Evolutionary conservation across 345 rosid species (phyloP).

Genomic region (Iberis pinnata): DNA sequence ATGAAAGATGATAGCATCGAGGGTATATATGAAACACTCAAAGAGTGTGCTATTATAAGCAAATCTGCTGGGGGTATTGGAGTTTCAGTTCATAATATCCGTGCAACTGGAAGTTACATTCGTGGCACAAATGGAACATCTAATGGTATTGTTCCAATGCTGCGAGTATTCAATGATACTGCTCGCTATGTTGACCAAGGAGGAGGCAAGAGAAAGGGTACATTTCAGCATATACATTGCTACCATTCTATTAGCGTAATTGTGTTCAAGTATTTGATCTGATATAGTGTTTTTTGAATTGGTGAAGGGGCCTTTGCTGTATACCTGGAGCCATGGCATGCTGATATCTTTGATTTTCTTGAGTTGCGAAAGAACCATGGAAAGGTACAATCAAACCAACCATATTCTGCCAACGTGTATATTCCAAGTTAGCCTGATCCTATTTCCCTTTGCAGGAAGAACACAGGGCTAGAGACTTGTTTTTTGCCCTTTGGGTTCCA

Average conservation of each 20-base stretch:
- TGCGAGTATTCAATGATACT: conserved; percentile 24
- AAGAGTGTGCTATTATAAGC: conserved; percentile 91
- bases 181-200: conserved; percentile 31
- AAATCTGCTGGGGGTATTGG: conserved; percentile 97
- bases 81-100: conserved; percentile 62
- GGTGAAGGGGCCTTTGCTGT: conserved; percentile 71
- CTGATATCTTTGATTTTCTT: conserved; percentile 63
- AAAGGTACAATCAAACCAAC: conserved; percentile 36
- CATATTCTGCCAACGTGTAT: too few species aligned
- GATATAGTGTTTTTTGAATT: not conserved
- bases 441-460: conserved; percentile 69
- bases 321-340: conserved; percentile 90
- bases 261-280: not conserved
- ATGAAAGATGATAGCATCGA: conserved; percentile 97
- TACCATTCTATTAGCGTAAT: not conserved
- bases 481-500: conserved; percentile 91
- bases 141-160: conserved; percentile 81
- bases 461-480: conserved; percentile 82
- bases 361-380: conserved; percentile 83
- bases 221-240: not conserved
- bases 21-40: conserved; percentile 86
- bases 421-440: not conserved
- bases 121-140: conserved; percentile 76
- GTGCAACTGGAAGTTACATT: conserved; percentile 27
- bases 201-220: conserved; percentile 32